A percentile compares a stretch with the other conserved stretches of the same genome.
These are phyloP conservation scores for Juncus inflexus DNA, from an alignment of 176 grass and related monocot species.

Conservation along the genomic window DNA sequence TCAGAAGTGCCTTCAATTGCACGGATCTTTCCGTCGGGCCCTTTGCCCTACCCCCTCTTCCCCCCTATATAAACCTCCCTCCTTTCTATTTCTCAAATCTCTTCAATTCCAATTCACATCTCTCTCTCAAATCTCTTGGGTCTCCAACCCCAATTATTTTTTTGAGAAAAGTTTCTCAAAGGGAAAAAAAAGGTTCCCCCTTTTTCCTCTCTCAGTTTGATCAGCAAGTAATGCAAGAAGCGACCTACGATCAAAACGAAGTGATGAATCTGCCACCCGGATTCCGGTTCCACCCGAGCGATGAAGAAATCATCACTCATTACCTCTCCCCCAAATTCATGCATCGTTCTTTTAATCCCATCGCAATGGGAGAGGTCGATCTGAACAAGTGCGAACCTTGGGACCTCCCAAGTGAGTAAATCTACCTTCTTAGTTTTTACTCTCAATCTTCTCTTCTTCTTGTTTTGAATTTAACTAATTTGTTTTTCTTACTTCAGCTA, in stretches of 20 bases:
- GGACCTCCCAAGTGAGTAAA: constrained; percentile 64
- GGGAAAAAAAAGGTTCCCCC: not conserved
- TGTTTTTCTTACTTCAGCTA: constrained; percentile 29
- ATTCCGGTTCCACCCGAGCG: constrained; percentile 91
- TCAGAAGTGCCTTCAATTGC: constrained; percentile 25
- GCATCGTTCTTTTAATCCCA: constrained; percentile 41
- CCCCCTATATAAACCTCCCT: constrained; percentile 11
- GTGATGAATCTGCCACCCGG: constrained; percentile 76
- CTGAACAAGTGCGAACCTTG: constrained; percentile 98
- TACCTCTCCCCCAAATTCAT: constrained; percentile 71
- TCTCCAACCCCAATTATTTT: not conserved
- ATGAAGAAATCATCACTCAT: constrained; percentile 91
- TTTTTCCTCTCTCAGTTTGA: not conserved
- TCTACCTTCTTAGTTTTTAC: not conserved
- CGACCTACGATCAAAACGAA: constrained; percentile 40
- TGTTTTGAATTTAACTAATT: not conserved
- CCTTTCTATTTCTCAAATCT: not conserved
- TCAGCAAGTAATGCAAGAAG: constrained; percentile 21
- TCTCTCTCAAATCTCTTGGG: constrained; percentile 12
- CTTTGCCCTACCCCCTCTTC: not conserved
- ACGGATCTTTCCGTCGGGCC: constrained; percentile 24
- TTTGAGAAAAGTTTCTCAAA: not conserved
- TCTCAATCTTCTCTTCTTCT: not conserved
- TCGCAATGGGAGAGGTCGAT: constrained; percentile 85
- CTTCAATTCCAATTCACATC: not conserved